Conservation (phyloP, 2,329 filamentous ascomycete species). For the Emydomyces testavorans region DNA sequence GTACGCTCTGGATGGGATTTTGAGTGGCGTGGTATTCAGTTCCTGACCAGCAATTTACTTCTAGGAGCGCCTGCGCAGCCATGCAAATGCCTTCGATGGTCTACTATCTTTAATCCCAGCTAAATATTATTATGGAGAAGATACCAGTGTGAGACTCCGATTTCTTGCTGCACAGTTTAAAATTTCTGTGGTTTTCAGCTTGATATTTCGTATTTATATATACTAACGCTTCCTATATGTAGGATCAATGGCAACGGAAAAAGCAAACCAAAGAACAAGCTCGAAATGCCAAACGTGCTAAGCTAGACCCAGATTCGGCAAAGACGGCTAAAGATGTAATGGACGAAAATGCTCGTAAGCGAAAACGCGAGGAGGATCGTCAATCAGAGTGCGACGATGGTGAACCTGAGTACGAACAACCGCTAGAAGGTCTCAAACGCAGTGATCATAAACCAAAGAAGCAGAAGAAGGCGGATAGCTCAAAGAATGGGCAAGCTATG, state of each 20-base stretch:
- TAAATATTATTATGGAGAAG: constrained; percentile 80
- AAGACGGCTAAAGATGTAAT: constrained; percentile 89
- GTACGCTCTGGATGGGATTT: constrained; percentile 5
- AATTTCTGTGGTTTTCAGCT: too few species aligned
- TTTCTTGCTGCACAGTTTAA: too few species aligned
- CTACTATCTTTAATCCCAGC: constrained; percentile 79
- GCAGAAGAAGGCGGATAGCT: constrained; percentile 36
- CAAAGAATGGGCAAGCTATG: constrained; percentile 29
- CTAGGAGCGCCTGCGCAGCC: constrained; percentile 40
- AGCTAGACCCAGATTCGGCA: constrained; percentile 80
- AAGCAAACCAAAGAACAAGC: constrained; percentile 92
- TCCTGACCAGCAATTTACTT: constrained; percentile 13
- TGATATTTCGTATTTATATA: too few species aligned
- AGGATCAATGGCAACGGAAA: constrained; percentile 91
- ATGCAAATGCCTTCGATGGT: constrained; percentile 70
- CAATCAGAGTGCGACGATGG: constrained; percentile 37
- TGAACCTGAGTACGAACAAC: constrained; percentile 38
- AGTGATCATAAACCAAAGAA: constrained; percentile 35
- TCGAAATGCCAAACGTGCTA: constrained; percentile 68
- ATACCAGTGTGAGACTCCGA: constrained; percentile 55
- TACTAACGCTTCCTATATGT: background rate
- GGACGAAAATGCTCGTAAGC: constrained; percentile 70
- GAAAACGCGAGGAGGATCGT: constrained; percentile 59
- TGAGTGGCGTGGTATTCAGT: background rate
- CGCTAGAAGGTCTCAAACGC: constrained; percentile 52